Percentiles rank a stretch among this genome's conserved stretches.
Conservation (phyloP, 208 protist species). For the Naegleria lovaniensis region DNA sequence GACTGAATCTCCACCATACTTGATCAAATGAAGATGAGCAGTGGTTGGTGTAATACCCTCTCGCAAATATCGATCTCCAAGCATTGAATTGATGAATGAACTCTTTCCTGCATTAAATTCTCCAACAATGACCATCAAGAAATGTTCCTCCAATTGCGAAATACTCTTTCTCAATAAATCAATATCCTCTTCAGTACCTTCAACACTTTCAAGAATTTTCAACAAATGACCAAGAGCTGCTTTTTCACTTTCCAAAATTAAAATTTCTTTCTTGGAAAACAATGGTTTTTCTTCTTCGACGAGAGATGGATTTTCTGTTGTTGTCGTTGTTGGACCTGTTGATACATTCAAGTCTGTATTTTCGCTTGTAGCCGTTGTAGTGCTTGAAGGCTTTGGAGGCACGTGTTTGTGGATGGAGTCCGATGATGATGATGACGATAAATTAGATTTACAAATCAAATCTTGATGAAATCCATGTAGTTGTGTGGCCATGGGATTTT, state of each 20-base stretch:
- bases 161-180: background rate
- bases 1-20: background rate
- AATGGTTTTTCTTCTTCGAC: background rate
- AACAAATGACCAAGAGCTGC: background rate
- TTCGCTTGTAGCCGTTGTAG: too few species aligned
- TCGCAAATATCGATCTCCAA: constrained; percentile 28
- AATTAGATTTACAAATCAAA: too few species aligned
- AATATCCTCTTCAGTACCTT: constrained; percentile 19
- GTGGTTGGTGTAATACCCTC: constrained; percentile 28
- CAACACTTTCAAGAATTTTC: background rate
- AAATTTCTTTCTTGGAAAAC: background rate
- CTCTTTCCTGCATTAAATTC: constrained; percentile 42
- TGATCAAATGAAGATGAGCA: background rate
- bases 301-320: too few species aligned
- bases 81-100: constrained; percentile 38
- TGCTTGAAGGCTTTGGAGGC: too few species aligned
- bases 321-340: too few species aligned
- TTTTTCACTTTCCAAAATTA: constrained; percentile 8
- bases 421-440: too few species aligned
- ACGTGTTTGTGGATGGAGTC: too few species aligned
- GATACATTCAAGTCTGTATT: too few species aligned
- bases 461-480: too few species aligned
- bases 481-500: too few species aligned
- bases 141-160: constrained; percentile 15
- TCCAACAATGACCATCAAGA: constrained; percentile 38